Conservation (phyloP, 805 yeast species). For the Wickerhamomyces alni region DNA sequence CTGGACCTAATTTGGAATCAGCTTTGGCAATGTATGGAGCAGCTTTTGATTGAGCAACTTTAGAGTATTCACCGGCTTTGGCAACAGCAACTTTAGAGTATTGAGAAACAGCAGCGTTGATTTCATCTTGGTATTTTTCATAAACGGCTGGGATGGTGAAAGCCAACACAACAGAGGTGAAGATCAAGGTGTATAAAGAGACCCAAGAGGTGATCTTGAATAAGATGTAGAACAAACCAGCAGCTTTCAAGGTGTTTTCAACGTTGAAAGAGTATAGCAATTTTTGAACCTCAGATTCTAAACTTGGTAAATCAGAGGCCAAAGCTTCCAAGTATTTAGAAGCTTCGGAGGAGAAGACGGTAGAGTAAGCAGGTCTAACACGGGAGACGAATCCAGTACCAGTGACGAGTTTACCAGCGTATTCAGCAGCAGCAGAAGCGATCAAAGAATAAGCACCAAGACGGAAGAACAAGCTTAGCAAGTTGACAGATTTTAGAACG, state of each 20-base stretch:
- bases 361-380: slow-evolving; percentile 57
- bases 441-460: slow-evolving; percentile 53
- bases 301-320: slow-evolving; percentile 38
- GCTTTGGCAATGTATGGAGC: slow-evolving; percentile 54
- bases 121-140: slow-evolving; percentile 67
- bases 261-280: slow-evolving; percentile 64
- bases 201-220: slow-evolving; percentile 72
- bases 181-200: slow-evolving; percentile 61
- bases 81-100: slow-evolving; percentile 41
- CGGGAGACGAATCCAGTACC: slow-evolving; percentile 78
- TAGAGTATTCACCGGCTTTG: slow-evolving; percentile 39
- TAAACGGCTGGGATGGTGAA: slow-evolving; percentile 78
- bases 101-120: slow-evolving; percentile 55
- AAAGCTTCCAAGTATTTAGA: slow-evolving; percentile 37
- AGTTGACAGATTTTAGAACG: slow-evolving; percentile 55
- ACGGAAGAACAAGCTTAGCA: slow-evolving; percentile 56
- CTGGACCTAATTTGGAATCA: slow-evolving; percentile 60
- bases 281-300: slow-evolving; percentile 50
- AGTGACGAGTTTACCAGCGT: slow-evolving; percentile 60
- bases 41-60: slow-evolving; percentile 48
- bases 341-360: slow-evolving; percentile 30
- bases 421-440: slow-evolving; percentile 70
- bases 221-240: slow-evolving; percentile 54
- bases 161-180: slow-evolving; percentile 49
- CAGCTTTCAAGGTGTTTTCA: slow-evolving; percentile 68